phyloP scores from a whole-genome alignment of 176 grass and related monocot species.

The Cymbopogon citratus region DNA sequence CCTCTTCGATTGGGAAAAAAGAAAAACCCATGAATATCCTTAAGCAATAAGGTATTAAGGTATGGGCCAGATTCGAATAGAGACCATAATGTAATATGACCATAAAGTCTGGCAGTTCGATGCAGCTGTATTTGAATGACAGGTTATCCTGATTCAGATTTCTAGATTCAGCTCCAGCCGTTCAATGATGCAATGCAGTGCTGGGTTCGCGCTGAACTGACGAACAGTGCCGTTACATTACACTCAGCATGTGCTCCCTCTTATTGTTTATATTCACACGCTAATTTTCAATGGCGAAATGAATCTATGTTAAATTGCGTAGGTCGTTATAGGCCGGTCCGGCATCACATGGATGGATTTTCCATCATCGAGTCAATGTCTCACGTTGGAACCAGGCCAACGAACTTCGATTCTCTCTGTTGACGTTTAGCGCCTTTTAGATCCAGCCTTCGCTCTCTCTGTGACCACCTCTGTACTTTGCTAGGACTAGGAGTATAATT shows the following conservation, averaged over 20 bases:
- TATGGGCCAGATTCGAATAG: background rate
- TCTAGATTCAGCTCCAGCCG: background rate
- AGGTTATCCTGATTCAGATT: background rate
- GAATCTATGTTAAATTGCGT: slow-evolving; percentile 32
- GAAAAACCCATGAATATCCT: background rate
- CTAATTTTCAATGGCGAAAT: background rate
- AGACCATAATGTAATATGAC: background rate
- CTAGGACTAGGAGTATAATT: background rate
- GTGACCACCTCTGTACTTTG: background rate
- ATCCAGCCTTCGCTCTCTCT: background rate
- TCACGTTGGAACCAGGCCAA: background rate
- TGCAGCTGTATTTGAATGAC: background rate
- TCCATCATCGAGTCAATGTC: background rate
- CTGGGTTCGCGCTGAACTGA: background rate
- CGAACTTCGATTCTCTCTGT: background rate
- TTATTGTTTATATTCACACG: background rate
- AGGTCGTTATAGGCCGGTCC: slow-evolving; percentile 31
- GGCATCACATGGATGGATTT: slow-evolving; percentile 44
- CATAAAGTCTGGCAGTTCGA: background rate
- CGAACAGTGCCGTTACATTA: background rate
- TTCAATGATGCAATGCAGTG: background rate
- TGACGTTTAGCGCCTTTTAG: background rate
- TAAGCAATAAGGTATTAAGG: background rate
- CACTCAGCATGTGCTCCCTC: background rate
- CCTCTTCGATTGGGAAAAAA: background rate